phyloP scores from a whole-genome alignment of 2,329 filamentous ascomycete species.

The Chaetomium strumarium region DNA sequence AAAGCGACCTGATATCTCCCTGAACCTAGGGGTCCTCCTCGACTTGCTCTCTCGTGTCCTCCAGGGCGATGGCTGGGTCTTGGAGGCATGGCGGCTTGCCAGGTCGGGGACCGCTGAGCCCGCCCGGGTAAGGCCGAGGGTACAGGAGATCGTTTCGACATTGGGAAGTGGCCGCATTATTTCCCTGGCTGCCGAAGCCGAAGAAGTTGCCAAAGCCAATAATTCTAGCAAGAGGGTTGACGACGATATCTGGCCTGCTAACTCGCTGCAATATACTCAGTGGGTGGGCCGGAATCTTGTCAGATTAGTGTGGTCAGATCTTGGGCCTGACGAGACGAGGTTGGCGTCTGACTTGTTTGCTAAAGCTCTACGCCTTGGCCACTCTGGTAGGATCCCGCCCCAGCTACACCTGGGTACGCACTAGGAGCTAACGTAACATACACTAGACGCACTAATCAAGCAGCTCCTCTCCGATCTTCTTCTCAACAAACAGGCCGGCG shows the following conservation, averaged over 20 bases:
- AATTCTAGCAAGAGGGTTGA: conserved; percentile 22
- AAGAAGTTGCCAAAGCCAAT: conserved; percentile 40
- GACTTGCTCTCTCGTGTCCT: conserved; percentile 41
- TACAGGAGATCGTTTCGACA: conserved; percentile 41
- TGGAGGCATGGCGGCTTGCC: conserved; percentile 34
- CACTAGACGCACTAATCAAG: conserved; percentile 38
- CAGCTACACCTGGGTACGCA: not conserved
- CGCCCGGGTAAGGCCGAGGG: conserved; percentile 30
- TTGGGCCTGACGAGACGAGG: conserved; percentile 32
- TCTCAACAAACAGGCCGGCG: conserved; percentile 24
- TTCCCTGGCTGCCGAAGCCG: conserved; percentile 50
- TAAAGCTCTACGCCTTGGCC: conserved; percentile 64
- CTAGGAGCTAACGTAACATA: conserved; percentile 16
- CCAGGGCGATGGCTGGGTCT: conserved; percentile 32
- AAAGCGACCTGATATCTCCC: conserved; percentile 37
- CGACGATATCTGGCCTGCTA: conserved; percentile 52
- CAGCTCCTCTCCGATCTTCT: conserved; percentile 35
- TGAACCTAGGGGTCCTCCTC: conserved; percentile 41
- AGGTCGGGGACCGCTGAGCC: conserved; percentile 15
- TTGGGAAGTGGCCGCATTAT: conserved; percentile 46
- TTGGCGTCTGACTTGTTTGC: conserved; percentile 45
- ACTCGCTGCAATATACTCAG: conserved; percentile 56
- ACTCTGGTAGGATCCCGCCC: conserved; percentile 51
- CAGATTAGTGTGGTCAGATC: conserved; percentile 35
- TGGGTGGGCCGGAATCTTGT: conserved; percentile 67